These are phyloP conservation scores for Ophiosphaerella herpotricha DNA, from an alignment of 2,329 filamentous ascomycete genomes.

Conservation along the genomic window DNA sequence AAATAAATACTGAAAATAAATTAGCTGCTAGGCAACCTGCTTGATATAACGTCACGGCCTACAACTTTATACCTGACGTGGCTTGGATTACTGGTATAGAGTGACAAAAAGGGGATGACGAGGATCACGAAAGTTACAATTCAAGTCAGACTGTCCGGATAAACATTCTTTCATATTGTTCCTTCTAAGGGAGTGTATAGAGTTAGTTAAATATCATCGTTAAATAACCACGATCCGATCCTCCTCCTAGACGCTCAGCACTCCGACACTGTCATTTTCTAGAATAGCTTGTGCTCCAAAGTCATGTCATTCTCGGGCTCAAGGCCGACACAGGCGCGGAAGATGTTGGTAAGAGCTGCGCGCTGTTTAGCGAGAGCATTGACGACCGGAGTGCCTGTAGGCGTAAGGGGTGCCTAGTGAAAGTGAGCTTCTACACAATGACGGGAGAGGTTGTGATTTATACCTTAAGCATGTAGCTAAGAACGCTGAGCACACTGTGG, in stretches of 20 bases:
- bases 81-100: no score
- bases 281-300: conserved; percentile 94
- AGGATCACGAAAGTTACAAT: background rate
- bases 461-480: conserved; percentile 96
- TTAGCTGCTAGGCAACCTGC: no score
- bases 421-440: conserved; percentile 19
- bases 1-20: no score
- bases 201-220: conserved; percentile 21
- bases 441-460: conserved; percentile 3
- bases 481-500: conserved; percentile 93
- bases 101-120: background rate
- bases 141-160: background rate
- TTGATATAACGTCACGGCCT: no score
- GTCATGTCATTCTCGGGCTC: conserved; percentile 99
- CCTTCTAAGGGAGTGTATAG: conserved; percentile 29
- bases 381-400: conserved; percentile 91
- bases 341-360: conserved; percentile 92
- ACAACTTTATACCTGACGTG: no score
- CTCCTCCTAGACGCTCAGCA: background rate
- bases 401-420: conserved; percentile 81
- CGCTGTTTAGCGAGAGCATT: conserved; percentile 97
- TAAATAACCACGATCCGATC: background rate
- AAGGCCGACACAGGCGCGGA: conserved; percentile 94
- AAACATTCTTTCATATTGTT: conserved; percentile 10
- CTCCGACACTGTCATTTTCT: background rate